Conservation (phyloP, 2,329 filamentous ascomycete genomes). For the Orbilia blumenaviensis region DNA sequence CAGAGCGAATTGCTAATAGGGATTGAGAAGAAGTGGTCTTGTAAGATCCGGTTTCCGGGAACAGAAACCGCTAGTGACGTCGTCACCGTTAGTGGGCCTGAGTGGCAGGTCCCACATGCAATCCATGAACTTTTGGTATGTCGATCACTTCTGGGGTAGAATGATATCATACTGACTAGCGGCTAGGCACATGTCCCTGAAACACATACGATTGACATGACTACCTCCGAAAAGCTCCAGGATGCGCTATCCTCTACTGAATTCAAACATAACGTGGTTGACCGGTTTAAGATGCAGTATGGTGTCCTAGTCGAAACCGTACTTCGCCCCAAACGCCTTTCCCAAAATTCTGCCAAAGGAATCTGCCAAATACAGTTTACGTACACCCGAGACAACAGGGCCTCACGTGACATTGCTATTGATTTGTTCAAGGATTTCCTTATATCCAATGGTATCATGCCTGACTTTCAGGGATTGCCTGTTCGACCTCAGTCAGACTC, state of each 20-base stretch:
- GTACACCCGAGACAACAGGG: constrained; percentile 96
- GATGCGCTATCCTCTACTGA: constrained; percentile 83
- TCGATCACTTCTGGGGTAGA: constrained; percentile 9
- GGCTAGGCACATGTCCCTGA: constrained; percentile 91
- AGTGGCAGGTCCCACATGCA: constrained; percentile 97
- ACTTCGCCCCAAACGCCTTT: constrained; percentile 69
- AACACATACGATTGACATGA: constrained; percentile 88
- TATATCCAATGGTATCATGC: constrained; percentile 87
- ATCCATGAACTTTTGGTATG: constrained; percentile 89
- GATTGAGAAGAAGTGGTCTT: constrained; percentile 98
- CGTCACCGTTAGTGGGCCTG: constrained; percentile 92
- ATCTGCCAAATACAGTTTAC: constrained; percentile 71
- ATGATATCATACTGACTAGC: constrained; percentile 58
- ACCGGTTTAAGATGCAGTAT: constrained; percentile 88
- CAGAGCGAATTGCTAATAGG: constrained; percentile 90
- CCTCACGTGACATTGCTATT: constrained; percentile 92
- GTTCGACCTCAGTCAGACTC: constrained; percentile 98
- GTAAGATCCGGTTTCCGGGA: constrained; percentile 97
- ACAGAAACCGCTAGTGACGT: constrained; percentile 97
- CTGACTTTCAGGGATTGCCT: constrained; percentile 89
- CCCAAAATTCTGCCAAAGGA: constrained; percentile 61
- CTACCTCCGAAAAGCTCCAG: constrained; percentile 77
- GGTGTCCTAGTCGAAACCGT: constrained; percentile 85
- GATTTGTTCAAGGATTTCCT: constrained; percentile 89
- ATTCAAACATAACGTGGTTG: constrained; percentile 80